phyloP scores from a whole-genome alignment of 805 yeast species.

The Ogataea populi-albae region DNA sequence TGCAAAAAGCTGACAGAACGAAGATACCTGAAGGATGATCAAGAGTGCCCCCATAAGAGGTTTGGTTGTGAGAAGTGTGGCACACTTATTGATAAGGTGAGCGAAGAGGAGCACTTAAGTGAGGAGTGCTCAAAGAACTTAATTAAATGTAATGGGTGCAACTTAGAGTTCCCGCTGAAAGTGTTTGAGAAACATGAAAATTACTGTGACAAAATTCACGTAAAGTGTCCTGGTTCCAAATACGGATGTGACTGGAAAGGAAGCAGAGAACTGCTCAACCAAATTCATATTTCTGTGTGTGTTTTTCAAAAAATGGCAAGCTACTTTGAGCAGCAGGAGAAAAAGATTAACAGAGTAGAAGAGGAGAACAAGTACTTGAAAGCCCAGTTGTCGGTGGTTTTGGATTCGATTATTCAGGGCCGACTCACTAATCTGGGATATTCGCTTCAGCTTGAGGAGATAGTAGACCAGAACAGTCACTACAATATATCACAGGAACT shows the following conservation, averaged over 20 bases:
- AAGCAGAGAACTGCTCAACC: conserved; percentile 27
- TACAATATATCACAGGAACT: conserved; percentile 19
- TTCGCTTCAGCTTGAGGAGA: conserved; percentile 45
- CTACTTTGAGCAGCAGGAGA: conserved; percentile 28
- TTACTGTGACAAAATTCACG: conserved; percentile 40
- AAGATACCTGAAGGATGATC: conserved; percentile 11
- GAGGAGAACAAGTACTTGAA: conserved; percentile 41
- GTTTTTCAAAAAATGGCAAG: conserved; percentile 25
- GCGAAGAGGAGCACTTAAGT: conserved; percentile 35
- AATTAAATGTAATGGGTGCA: conserved; percentile 39
- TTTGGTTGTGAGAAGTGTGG: conserved; percentile 40
- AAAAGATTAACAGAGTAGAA: conserved; percentile 28
- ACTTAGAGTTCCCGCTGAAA: conserved; percentile 39
- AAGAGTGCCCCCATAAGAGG: conserved; percentile 39
- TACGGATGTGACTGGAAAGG: conserved; percentile 52
- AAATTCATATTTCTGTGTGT: conserved; percentile 31
- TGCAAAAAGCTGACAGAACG: conserved; percentile 24
- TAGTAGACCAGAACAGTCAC: conserved; percentile 18
- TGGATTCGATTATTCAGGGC: conserved; percentile 48
- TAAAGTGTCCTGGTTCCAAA: conserved; percentile 44
- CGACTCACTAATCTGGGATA: conserved; percentile 50
- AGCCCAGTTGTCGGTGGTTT: conserved; percentile 41
- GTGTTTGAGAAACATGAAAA: conserved; percentile 38
- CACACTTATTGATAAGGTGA: conserved; percentile 27
- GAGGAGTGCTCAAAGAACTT: conserved; percentile 40